Conservation (phyloP, 176 grass and related monocot genomes). For the Carex cristatella region DNA sequence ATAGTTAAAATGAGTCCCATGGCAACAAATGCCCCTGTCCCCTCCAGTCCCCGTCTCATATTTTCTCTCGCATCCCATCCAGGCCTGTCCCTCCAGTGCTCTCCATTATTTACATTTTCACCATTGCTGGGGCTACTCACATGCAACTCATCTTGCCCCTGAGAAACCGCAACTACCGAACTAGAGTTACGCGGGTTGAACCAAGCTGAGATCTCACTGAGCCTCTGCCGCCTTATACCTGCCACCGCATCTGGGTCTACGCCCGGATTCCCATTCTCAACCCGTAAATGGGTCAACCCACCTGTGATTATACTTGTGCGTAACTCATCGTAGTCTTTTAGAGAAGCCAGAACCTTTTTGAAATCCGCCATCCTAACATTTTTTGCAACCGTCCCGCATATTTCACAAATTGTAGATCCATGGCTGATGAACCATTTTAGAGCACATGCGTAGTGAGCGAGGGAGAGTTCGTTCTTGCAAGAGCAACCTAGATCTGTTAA, state of each 20-base stretch:
- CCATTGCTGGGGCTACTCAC: constrained; percentile 39
- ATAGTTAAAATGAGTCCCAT: constrained; percentile 46
- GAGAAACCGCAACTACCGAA: constrained; percentile 32
- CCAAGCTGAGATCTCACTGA: constrained; percentile 80
- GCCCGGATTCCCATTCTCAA: constrained; percentile 23
- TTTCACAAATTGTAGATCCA: constrained; percentile 80
- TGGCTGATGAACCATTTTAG: constrained; percentile 93
- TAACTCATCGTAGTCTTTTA: constrained; percentile 76
- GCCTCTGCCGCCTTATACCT: constrained; percentile 67
- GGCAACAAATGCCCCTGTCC: constrained; percentile 63
- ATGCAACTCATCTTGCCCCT: constrained; percentile 36
- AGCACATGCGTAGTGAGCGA: constrained; percentile 77
- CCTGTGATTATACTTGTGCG: constrained; percentile 63
- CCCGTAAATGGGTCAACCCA: constrained; percentile 36
- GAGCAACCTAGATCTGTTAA: constrained; percentile 74
- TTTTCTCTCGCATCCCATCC: constrained; percentile 21
- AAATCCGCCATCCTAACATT: constrained; percentile 64
- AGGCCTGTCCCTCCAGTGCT: constrained; percentile 18
- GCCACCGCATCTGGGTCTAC: constrained; percentile 77
- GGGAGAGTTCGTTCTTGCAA: constrained; percentile 85
- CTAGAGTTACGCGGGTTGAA: constrained; percentile 64
- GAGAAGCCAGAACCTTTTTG: constrained; percentile 63
- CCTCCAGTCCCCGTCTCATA: constrained; percentile 46
- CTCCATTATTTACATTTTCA: constrained; percentile 34
- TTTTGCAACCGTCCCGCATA: constrained; percentile 52